Evolutionary conservation across 345 rosid genomes (phyloP).

Genomic region (Orychophragmus violaceus): DNA sequence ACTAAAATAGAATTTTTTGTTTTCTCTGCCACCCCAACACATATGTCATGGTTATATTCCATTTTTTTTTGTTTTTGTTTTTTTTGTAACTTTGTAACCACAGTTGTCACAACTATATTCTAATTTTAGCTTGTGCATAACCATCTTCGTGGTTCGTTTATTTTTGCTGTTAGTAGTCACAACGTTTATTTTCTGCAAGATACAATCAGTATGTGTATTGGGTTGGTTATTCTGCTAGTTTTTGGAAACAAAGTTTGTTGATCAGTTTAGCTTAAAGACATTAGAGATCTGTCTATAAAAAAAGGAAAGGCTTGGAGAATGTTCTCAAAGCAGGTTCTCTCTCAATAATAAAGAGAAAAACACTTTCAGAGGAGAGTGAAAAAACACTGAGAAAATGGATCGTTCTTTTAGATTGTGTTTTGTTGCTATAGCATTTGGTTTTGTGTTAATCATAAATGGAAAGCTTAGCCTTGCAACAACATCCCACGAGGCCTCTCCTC

Average conservation of each 20-base stretch:
- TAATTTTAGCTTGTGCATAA: constrained; percentile 1
- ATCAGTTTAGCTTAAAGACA: background rate
- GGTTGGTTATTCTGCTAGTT: background rate
- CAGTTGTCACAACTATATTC: background rate
- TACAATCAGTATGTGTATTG: constrained; percentile 13
- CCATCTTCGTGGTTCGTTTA: background rate
- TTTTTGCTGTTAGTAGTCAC: background rate
- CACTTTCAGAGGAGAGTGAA: background rate
- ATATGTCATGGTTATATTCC: background rate
- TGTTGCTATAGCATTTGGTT: background rate
- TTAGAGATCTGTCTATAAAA: background rate
- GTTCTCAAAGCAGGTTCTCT: background rate
- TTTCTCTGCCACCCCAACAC: background rate
- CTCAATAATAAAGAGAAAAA: background rate
- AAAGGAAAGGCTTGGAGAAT: background rate
- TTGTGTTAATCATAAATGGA: constrained; percentile 7
- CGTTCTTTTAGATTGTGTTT: constrained; percentile 4
- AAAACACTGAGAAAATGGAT: constrained; percentile 5
- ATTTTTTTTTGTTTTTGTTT: too few relatives aligned
- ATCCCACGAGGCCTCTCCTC: background rate
- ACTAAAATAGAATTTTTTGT: background rate
- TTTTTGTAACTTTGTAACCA: background rate
- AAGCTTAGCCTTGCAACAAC: constrained; percentile 4
- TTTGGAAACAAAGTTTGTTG: constrained; percentile 1
- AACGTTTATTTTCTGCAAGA: constrained; percentile 6